Base-by-base conservation (phyloP, 495 filamentous ascomycete species). In the Talaromyces liani region DNA sequence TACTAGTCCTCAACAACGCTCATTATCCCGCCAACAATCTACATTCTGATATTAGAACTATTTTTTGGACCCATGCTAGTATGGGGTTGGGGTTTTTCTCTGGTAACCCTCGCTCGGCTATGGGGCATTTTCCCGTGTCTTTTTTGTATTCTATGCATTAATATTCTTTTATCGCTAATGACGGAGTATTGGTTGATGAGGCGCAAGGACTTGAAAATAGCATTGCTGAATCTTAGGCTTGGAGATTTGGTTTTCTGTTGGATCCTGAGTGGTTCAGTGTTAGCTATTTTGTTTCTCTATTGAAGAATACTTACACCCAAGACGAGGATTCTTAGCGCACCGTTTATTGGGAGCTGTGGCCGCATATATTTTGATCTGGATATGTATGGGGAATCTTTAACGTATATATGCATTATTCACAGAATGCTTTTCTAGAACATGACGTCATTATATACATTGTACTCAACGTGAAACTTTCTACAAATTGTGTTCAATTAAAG, bases 161-260 rank as follows among this genome's bases (percentile, higher is more conserved):
- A 41, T 41, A 41, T 41, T 10, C 39, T 41, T 41, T 41, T 41
- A 10, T 41, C 39, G 39, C 39, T 41, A 16, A 41, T 41, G 39
- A 41, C 39, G 39, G 39, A 10, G 1, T 41, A 41, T n/a, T 41
- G 39, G 39, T 41, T n/a, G 16, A 41, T n/a, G 39, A 41, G 16
- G 14, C 39, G 16, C 39, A 16, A 41, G 39, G 12, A 41, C 14
- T 16, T n/a, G 39, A 41, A 41, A 41, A 41, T 59, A 73, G n/a
- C 65, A 72, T 9, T 41, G 39, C 39, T 3, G 0, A 14, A n/a
- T 41, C 39, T 41, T 41, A 41, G 14, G 16, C 39, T 41, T 41
- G 39, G 39, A 16, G n/a, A 41, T 41, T 41, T 41, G 16, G 14
- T 41, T 41, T 41, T 41, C 39, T 41, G 39, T 41, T n/a, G 12